phyloP scores from a whole-genome alignment of 2,329 filamentous ascomycete genomes.

The Diaporthe sp. region DNA sequence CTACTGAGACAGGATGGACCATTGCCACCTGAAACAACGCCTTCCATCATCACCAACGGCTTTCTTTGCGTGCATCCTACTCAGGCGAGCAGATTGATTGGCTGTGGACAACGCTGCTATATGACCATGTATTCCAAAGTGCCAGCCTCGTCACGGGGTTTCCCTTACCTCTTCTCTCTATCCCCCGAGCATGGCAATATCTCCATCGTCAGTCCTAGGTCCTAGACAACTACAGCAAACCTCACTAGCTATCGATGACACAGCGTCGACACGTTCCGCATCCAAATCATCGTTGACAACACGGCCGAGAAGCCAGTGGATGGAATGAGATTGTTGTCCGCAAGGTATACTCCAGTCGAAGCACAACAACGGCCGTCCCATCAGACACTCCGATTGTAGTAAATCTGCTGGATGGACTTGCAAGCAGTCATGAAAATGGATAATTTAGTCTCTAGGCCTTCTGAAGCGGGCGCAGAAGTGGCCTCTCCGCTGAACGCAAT shows the following conservation, averaged over 20 bases:
- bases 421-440: neutral
- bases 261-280: neutral
- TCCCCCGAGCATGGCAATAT: neutral
- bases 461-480: neutral
- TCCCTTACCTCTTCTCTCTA: neutral
- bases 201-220: neutral
- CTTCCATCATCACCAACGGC: neutral
- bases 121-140: neutral
- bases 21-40: conserved; percentile 21
- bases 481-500: neutral
- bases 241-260: neutral
- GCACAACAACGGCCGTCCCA: neutral
- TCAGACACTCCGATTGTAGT: neutral
- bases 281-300: neutral
- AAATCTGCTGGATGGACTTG: neutral
- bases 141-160: neutral
- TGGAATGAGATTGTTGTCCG: neutral
- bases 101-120: neutral
- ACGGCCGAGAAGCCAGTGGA: neutral
- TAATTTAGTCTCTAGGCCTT: neutral
- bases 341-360: neutral
- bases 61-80: neutral
- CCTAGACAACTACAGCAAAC: neutral
- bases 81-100: neutral
- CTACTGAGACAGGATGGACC: conserved; percentile 7